Evolutionary conservation across 2,329 filamentous ascomycete species (phyloP).

Genomic region (Pseudocercospora musae): DNA sequence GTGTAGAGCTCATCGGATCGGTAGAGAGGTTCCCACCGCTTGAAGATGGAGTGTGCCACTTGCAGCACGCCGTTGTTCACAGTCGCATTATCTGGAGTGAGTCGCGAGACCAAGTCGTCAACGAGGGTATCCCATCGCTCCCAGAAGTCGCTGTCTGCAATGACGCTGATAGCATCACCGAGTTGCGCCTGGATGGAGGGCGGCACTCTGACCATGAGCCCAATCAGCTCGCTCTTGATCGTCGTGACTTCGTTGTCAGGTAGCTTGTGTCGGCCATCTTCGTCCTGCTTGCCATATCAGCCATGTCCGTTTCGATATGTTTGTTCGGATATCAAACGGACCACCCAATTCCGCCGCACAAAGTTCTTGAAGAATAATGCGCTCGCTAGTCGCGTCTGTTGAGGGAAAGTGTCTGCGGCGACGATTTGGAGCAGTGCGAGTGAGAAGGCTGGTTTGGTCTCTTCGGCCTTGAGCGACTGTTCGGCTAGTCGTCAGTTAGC

Average conservation of each 20-base stretch:
- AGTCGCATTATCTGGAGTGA: conserved; percentile 76
- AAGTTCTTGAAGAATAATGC: conserved; percentile 99
- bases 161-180: conserved; percentile 93
- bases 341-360: conserved; percentile 85
- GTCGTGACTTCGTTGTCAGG: conserved; percentile 75
- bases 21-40: conserved; percentile 90
- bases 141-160: conserved; percentile 98
- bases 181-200: conserved; percentile 86
- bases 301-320: not conserved
- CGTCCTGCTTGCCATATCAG: conserved; percentile 52
- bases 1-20: conserved; percentile 87
- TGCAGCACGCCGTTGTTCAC: conserved; percentile 93
- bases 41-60: conserved; percentile 97
- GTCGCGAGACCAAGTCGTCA: conserved; percentile 81
- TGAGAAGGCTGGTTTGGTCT: conserved; percentile 83
- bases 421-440: conserved; percentile 84
- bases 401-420: conserved; percentile 66
- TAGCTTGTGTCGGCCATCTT: conserved; percentile 90
- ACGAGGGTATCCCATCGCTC: conserved; percentile 94
- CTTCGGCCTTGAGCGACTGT: conserved; percentile 70
- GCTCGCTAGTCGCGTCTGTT: conserved; percentile 78
- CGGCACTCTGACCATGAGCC: conserved; percentile 91
- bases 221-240: conserved; percentile 94
- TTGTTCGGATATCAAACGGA: conserved; percentile 44
- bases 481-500: conserved; percentile 60